A percentile compares a stretch with the other conserved stretches of the same genome.
phyloP scores from a whole-genome alignment of 1,284 basidiomycete species.

The Salmacisia buchloeana region DNA sequence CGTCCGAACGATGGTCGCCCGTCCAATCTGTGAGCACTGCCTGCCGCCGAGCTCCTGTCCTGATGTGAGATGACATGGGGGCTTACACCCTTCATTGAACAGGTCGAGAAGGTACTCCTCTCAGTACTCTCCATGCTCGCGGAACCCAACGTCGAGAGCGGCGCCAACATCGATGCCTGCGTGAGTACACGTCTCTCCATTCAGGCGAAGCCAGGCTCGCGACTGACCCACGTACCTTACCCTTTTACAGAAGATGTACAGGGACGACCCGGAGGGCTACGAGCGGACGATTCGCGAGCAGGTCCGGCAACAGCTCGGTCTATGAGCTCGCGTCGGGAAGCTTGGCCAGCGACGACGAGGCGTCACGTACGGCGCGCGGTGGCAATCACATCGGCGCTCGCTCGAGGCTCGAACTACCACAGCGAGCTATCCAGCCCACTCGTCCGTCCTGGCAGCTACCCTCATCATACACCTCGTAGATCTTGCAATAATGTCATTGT shows the following conservation, averaged over 20 bases:
- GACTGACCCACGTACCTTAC: neutral
- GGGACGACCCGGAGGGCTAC: constrained; percentile 45
- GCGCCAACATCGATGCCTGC: constrained; percentile 82
- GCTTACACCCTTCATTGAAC: neutral
- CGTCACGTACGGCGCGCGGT: too few relatives aligned
- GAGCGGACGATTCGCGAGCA: constrained; percentile 42
- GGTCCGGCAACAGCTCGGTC: constrained; percentile 45
- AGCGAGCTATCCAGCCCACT: too few relatives aligned
- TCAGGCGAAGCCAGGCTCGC: neutral
- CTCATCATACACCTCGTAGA: too few relatives aligned
- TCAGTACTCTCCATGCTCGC: constrained; percentile 99
- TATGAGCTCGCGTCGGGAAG: too few relatives aligned
- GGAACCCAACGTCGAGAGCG: constrained; percentile 97
- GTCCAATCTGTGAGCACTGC: constrained; percentile 68
- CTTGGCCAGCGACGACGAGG: too few relatives aligned
- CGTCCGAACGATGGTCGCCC: constrained; percentile 95
- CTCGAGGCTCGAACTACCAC: too few relatives aligned
- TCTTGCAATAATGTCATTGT: too few relatives aligned
- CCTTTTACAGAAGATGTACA: constrained; percentile 40
- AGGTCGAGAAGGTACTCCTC: constrained; percentile 80
- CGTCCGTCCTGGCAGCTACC: too few relatives aligned
- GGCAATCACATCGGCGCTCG: too few relatives aligned
- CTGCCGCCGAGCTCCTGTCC: too few relatives aligned
- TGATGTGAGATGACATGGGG: too few relatives aligned
- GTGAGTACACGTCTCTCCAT: constrained; percentile 30